Evolutionary conservation across 306 rosid genomes (phyloP), one percentile per base, ranked within the genome.

Genomic region (Quercus suber): DNA sequence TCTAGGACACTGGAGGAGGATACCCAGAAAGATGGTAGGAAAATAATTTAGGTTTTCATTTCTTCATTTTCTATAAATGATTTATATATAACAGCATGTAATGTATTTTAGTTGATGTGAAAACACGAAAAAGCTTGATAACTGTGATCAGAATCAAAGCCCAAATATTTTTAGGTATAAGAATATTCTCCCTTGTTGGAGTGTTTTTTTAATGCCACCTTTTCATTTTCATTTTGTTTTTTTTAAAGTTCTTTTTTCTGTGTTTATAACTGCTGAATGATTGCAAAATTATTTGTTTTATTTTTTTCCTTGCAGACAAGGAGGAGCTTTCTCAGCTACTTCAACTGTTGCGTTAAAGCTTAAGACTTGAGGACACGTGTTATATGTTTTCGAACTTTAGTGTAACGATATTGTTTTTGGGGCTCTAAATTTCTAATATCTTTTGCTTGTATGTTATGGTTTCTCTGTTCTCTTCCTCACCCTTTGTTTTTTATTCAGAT

Each of bases 341-440:
- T 95, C 93, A 94, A 86, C 84, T 95, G 99, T 73, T 95, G 97
- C 60, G 92, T 85, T 84, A 95, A 86, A 79, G 96, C 94, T 43
- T 93, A 83, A 92, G 20, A 43, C 55, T 25, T 17, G 69, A 53
- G 82, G 55, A 13, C 70, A 23, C 23, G 61, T 45, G 15, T 28
- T 28, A 27, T 5, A 33, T 18, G 52, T 19, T 35, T 33, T 33
- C 37, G 51, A 37, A 35, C 27, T 18, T 4, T 0, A 35, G 51
- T 13, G 20, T 68, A 1, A 35, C 10, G 72, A 14, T 61, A 31
- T 65, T 68, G 52, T 56, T 55, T 55, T 35, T 15, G 28, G 41
- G 19, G 69, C 55, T 41, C 11, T 41, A 41, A 41, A 41, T 41
- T 41, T 41, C 21, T 13, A 41, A 23, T 55, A 25, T 7, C 56